Base-by-base conservation (phyloP, 495 filamentous ascomycete genomes). In the Talaromyces adpressus region DNA sequence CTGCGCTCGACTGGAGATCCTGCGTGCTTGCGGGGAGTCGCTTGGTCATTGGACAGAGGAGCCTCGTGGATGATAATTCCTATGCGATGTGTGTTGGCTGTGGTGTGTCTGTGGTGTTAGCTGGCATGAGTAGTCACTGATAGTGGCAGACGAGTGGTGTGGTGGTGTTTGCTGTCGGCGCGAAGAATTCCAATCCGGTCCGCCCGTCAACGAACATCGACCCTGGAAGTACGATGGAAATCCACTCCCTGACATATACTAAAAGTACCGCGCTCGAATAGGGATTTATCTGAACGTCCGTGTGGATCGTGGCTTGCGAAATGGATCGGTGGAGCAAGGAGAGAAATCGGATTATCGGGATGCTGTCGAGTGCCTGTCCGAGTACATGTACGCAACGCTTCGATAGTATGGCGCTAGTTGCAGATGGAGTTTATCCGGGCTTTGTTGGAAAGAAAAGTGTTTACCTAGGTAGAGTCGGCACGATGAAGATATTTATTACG, bases 1-100 rank as follows among this genome's bases (percentile, higher is more conserved):
- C 16, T 49, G 60, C 39, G 60, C 41, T 62, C 23, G 47, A n/a
- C 60, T 47, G 60, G 60, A 47, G 60, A 62, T 62, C 36, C 18
- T 47, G 32, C 6, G 32, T 60, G 32, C n/a, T 25, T 20, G 32
- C 18, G 34, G 58, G 58, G 58, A 41, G 4, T 32, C 29, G 56
- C 11, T 36, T 12, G 25, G 58, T 39, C 22, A 39, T 34, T 32
- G 56, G 56, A 14, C 23, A 20, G 29, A 12, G 25, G 29, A 22
- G 18, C 16, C 34, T 23, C 18, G 58, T 23, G 32, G 36, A 60
- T 39, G 18, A 36, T 25, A 8, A n/a, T 56, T 56, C 23, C 53
- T 56, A 8, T 56, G 45, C 45, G n/a, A 11, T 30, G 29, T 30
- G 29, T 30, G 29, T 30, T 30, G 29, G 1, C 41, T 45, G 41